phyloP scores from a whole-genome alignment of 2,329 filamentous ascomycete genomes.

The Fusarium redolens region DNA sequence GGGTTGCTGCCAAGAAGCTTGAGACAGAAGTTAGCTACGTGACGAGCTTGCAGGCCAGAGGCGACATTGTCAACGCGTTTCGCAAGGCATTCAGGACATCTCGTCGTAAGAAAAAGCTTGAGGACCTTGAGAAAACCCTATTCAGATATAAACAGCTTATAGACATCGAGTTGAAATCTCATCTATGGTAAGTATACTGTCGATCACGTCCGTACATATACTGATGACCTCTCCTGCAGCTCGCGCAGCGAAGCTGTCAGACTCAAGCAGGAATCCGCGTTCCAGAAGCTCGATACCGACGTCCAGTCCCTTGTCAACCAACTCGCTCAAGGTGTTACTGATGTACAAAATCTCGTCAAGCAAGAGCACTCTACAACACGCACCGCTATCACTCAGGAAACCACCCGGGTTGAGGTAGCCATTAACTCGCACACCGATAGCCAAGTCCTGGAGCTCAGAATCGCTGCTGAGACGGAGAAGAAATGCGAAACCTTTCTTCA shows the following conservation, averaged over 20 bases:
- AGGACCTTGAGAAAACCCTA: not conserved
- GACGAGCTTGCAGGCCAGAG: not conserved
- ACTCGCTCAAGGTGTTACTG: accelerated
- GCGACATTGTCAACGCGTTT: not conserved
- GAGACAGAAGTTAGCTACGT: not conserved
- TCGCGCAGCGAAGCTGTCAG: not conserved
- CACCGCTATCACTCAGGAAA: accelerated
- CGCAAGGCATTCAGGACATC: not conserved
- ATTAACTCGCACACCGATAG: accelerated
- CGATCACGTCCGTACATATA: too few species aligned
- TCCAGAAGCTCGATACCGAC: not conserved
- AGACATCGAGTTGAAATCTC: not conserved
- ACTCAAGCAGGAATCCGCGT: accelerated
- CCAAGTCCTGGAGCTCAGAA: accelerated
- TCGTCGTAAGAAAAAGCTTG: not conserved
- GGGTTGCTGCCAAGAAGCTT: not conserved
- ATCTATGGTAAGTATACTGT: not conserved
- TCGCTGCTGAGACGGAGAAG: accelerated
- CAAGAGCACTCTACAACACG: not conserved
- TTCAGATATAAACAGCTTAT: not conserved
- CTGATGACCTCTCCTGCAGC: not conserved
- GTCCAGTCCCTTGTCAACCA: accelerated
- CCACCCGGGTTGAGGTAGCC: accelerated
- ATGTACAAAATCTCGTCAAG: accelerated
- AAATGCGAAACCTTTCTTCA: accelerated